Evolutionary conservation across 768 basidiomycete species (phyloP).

Genomic region (Mycena rosella): DNA sequence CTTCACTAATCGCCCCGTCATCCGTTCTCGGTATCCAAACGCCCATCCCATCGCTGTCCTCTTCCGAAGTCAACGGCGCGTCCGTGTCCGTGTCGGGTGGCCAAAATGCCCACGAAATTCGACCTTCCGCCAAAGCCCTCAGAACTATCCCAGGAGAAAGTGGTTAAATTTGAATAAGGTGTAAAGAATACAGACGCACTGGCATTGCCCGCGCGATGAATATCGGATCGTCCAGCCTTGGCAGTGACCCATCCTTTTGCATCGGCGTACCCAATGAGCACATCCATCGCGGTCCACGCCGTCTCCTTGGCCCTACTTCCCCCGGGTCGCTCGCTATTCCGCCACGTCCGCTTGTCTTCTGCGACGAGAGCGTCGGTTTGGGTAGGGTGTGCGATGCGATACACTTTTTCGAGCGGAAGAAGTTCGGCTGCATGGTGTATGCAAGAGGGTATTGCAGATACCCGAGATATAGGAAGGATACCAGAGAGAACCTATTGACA

Average conservation of each 20-base stretch:
- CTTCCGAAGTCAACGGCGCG: constrained; percentile 42
- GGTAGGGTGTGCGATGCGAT: constrained; percentile 68
- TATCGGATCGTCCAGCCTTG: constrained; percentile 90
- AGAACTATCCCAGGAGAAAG: constrained; percentile 64
- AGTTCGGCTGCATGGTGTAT: constrained; percentile 75
- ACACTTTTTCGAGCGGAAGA: constrained; percentile 83
- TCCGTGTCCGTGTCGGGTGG: constrained; percentile 66
- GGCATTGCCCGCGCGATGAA: constrained; percentile 90
- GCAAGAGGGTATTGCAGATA: constrained; percentile 88
- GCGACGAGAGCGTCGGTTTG: constrained; percentile 45
- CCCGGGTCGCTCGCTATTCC: constrained; percentile 58
- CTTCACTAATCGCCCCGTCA: constrained; percentile 48
- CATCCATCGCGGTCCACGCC: constrained; percentile 88
- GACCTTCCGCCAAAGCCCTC: constrained; percentile 85
- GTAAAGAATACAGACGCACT: constrained; percentile 62
- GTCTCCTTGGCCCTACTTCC: constrained; percentile 38
- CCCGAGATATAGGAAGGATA: constrained; percentile 82
- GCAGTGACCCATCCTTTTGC: constrained; percentile 91
- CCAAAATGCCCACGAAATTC: constrained; percentile 88
- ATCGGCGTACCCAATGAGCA: constrained; percentile 83
- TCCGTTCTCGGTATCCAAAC: constrained; percentile 68
- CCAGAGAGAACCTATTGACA: constrained; percentile 70
- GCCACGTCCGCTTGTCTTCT: constrained; percentile 86
- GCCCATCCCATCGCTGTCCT: constrained; percentile 55
- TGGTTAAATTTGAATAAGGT: not conserved